Base-by-base conservation (phyloP, 2,329 filamentous ascomycete species). In the Paraphaeosphaeria sporulosa region DNA sequence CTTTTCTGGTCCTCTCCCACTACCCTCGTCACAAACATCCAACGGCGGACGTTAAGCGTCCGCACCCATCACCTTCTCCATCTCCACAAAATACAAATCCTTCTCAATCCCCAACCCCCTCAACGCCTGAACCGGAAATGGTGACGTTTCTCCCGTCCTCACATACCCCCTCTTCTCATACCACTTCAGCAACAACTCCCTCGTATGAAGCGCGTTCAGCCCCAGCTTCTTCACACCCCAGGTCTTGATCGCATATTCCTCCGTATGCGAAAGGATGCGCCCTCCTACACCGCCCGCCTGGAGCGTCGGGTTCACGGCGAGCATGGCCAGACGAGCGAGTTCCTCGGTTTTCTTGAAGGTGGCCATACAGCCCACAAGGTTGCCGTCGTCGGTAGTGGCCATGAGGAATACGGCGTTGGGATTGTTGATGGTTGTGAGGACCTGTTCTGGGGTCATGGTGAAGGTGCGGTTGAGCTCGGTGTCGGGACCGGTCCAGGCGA, bases 141-240 rank as follows among this genome's bases (percentile, higher is more conserved):
- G 48, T 19, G 47, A 36, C 48, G 17, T 51, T 25, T 58, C 55
- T 10, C 55, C 55, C 10, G 55, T 58, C 48, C n/a, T 52, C 38
- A 44, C 38, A 38, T 58, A 58, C 12, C 55, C 55, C 32, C 27
- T 43, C 25, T 47, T 50, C 32, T 58, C 55, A 40, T 58, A 58
- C 55, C 55, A 58, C 55, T 44, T 38, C 19, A 58, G 38, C 48
- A 58, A 19, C 19, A 38, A 36, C 3, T 25, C 40, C 40, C 55
- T 44, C 25, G 47, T 51, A 15, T 34, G 36, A 2, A 58, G 25
- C 38, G 55, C 55, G 32, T 58, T 46, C 48, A 58, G 19, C 3
- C 55, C 55, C 34, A 52, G 23, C 19, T 30, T 52, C 25, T 51
- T 36, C 7, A 52, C 47, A 12, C 55, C 48, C 55, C 46, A 58